phyloP scores from a whole-genome alignment of 768 basidiomycete genomes.

The Amanita rimosa region DNA sequence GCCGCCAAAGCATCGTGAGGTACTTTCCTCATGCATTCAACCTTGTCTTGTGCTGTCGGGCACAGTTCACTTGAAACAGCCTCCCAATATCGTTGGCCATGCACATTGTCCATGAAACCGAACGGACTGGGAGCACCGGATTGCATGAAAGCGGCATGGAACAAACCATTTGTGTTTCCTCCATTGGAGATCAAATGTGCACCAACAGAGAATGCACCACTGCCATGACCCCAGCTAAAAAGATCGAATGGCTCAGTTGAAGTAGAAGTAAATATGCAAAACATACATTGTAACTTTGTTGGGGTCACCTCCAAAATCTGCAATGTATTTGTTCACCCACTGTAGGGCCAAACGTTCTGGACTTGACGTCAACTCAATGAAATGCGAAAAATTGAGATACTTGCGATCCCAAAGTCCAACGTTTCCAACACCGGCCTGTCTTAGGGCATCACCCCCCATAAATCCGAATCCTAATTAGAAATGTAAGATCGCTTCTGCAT shows the following conservation, averaged over 20 bases:
- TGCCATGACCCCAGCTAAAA: slow-evolving; percentile 30
- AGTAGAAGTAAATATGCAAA: neutral
- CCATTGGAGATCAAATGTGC: slow-evolving; percentile 24
- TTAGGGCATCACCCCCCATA: slow-evolving; percentile 26
- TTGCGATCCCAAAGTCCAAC: slow-evolving; percentile 40
- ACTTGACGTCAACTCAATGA: neutral
- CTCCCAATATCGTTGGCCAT: slow-evolving; percentile 26
- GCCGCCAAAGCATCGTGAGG: slow-evolving; percentile 26
- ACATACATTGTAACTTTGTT: slow-evolving; percentile 28
- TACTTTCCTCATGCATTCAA: slow-evolving; percentile 31
- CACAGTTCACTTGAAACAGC: slow-evolving; percentile 32
- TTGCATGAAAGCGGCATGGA: slow-evolving; percentile 28
- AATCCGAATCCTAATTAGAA: slow-evolving; percentile 21
- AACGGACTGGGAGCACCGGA: slow-evolving; percentile 15
- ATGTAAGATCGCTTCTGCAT: too few species aligned
- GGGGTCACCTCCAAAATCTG: slow-evolving; percentile 42
- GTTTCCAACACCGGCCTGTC: slow-evolving; percentile 30
- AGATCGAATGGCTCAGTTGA: neutral
- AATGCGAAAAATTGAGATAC: slow-evolving; percentile 9
- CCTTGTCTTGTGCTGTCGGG: slow-evolving; percentile 24
- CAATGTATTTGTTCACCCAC: slow-evolving; percentile 45
- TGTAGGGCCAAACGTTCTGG: slow-evolving; percentile 34
- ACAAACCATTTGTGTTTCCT: slow-evolving; percentile 21
- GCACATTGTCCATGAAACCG: slow-evolving; percentile 7
- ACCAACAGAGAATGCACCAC: slow-evolving; percentile 32